Conservation (phyloP, 768 basidiomycete genomes). For the Trametes punicea region DNA sequence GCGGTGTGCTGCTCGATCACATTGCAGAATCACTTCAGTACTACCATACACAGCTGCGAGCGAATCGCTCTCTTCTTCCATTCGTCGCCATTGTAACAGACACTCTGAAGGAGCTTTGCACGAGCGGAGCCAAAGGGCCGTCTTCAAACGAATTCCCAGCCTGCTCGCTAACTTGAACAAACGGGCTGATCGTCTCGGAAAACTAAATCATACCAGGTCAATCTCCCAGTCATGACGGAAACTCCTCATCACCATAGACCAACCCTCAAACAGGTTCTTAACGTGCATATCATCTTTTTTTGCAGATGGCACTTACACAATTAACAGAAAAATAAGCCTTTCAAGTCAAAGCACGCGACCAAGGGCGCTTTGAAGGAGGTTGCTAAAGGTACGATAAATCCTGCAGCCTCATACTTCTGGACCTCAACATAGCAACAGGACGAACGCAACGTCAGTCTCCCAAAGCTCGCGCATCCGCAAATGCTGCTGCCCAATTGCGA, state of each 20-base stretch:
- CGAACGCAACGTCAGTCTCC: constrained; percentile 51
- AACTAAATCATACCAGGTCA: background rate
- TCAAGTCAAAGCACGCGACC: constrained; percentile 88
- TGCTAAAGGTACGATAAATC: constrained; percentile 64
- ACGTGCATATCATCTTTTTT: background rate
- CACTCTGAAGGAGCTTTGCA: too few relatives aligned
- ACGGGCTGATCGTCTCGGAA: background rate
- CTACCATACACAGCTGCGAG: background rate
- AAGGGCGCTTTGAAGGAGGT: constrained; percentile 82
- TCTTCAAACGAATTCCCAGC: too few relatives aligned
- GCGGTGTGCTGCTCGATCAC: background rate
- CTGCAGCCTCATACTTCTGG: background rate
- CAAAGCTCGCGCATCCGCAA: constrained; percentile 48
- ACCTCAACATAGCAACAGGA: constrained; percentile 38
- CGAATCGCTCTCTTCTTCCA: background rate
- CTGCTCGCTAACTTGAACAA: too few relatives aligned
- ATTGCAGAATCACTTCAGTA: background rate
- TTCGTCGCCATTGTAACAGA: too few relatives aligned
- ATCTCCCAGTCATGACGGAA: constrained; percentile 33
- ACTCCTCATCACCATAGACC: constrained; percentile 69
- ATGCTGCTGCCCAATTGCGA: constrained; percentile 63
- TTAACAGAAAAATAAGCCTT: constrained; percentile 79
- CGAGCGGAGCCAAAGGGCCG: background rate
- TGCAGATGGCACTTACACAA: background rate
- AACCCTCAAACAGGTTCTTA: constrained; percentile 76